Evolutionary conservation across 805 yeast genomes (phyloP).

Genomic region (Starmerella vaccinii): DNA sequence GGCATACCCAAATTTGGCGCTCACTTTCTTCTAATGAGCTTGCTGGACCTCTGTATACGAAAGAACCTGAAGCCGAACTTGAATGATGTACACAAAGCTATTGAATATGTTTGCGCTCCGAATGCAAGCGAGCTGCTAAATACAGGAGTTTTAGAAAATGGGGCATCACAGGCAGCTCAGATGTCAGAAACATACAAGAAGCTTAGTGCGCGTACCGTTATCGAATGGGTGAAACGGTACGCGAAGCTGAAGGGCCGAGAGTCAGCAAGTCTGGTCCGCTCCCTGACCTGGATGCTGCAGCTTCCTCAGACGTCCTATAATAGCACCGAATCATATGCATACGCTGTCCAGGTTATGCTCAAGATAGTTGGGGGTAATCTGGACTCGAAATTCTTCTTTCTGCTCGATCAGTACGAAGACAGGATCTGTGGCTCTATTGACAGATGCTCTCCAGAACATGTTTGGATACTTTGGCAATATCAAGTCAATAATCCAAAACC

Average conservation of each 20-base stretch:
- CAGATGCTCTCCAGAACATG: constrained; percentile 3
- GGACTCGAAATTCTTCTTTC: not conserved
- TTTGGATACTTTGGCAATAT: constrained; percentile 9
- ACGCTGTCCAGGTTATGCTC: not conserved
- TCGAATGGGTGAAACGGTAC: constrained; percentile 13
- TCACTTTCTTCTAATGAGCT: constrained; percentile 7
- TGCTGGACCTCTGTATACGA: not conserved
- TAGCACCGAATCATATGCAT: not conserved
- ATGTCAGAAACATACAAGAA: constrained; percentile 5
- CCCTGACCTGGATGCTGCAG: not conserved
- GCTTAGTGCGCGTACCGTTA: constrained; percentile 3
- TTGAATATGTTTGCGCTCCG: constrained; percentile 11
- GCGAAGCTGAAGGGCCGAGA: not conserved
- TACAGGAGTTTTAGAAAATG: not conserved
- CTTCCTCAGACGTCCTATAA: constrained; percentile 1
- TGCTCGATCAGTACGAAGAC: not conserved
- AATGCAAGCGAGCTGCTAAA: not conserved
- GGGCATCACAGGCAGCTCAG: constrained; percentile 9
- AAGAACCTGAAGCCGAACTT: not conserved
- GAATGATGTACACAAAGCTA: not conserved
- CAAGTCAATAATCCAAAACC: not conserved
- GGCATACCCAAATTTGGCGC: constrained; percentile 17
- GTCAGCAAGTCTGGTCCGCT: not conserved
- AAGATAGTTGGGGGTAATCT: not conserved
- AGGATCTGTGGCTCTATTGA: not conserved